These are phyloP conservation scores for Antarctomyces pellizariae DNA, from an alignment of 495 filamentous ascomycete genomes.

Conservation along the genomic window DNA sequence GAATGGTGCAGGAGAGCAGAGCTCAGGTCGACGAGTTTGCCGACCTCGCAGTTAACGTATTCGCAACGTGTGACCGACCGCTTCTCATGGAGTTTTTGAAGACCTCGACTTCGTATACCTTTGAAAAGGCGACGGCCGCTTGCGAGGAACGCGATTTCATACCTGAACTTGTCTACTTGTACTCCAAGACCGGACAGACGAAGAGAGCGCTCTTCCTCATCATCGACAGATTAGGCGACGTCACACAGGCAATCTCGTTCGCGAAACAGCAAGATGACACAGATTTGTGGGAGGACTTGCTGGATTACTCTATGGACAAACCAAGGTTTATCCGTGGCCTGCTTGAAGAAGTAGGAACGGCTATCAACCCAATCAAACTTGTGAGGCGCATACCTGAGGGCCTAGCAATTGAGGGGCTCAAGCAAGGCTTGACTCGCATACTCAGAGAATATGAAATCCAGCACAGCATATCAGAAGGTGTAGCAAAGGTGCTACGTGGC, in stretches of 20 bases:
- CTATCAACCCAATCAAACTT: constrained; percentile 72
- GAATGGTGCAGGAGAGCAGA: constrained; percentile 32
- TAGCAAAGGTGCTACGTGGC: constrained; percentile 61
- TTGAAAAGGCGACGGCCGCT: constrained; percentile 54
- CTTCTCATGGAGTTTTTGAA: constrained; percentile 76
- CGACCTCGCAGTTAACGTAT: constrained; percentile 64
- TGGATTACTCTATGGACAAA: constrained; percentile 91
- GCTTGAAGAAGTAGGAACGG: constrained; percentile 79
- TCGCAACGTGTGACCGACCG: constrained; percentile 56
- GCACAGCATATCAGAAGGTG: constrained; percentile 69
- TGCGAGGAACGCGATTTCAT: constrained; percentile 63
- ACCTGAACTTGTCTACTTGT: constrained; percentile 75
- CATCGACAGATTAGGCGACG: constrained; percentile 67
- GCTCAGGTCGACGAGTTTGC: constrained; percentile 66
- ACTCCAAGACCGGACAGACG: constrained; percentile 83
- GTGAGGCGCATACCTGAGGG: constrained; percentile 81
- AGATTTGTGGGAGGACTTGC: constrained; percentile 82
- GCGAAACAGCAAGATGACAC: constrained; percentile 79
- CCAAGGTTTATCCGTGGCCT: constrained; percentile 81
- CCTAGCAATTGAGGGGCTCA: constrained; percentile 68
- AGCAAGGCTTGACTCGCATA: constrained; percentile 63
- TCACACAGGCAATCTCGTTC: constrained; percentile 78
- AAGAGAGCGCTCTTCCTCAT: constrained; percentile 79
- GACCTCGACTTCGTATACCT: constrained; percentile 56
- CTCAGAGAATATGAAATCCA: constrained; percentile 89